A percentile compares a stretch with the other conserved stretches of the same genome.
phyloP scores from a whole-genome alignment of 257 asterid genomes.

The Nicotiana noctiflora region DNA sequence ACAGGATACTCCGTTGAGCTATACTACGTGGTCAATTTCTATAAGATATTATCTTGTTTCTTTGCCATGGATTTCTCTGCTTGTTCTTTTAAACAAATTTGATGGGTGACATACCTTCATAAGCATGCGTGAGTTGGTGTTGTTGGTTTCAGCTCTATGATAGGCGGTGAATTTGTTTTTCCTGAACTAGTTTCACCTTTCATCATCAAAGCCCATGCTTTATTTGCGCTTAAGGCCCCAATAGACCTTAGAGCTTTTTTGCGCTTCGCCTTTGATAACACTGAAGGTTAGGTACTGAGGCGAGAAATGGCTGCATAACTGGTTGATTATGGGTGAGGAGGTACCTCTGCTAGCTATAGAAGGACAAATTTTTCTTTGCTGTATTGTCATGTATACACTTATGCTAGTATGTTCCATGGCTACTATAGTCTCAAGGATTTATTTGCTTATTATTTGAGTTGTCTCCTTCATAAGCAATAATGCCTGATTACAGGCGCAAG shows the following conservation, averaged over 20 bases:
- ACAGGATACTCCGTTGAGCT: too few species aligned
- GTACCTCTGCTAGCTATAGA: slow-evolving; percentile 3
- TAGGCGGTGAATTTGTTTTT: not conserved
- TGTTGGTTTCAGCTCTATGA: not conserved
- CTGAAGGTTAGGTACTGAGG: not conserved
- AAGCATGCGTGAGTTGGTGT: not conserved
- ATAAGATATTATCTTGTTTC: too few species aligned
- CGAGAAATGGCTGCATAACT: not conserved
- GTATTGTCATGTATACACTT: not conserved
- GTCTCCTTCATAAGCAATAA: too few species aligned
- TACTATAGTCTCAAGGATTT: not conserved
- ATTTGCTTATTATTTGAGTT: too few species aligned
- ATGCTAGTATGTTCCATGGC: slow-evolving; percentile 2
- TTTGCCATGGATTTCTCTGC: too few species aligned
- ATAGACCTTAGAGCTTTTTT: too few species aligned
- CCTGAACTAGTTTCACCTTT: not conserved
- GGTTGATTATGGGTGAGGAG: not conserved
- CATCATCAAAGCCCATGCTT: too few species aligned
- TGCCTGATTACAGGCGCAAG: too few species aligned
- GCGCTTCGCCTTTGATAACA: too few species aligned
- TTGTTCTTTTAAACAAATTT: too few species aligned
- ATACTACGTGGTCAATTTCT: too few species aligned
- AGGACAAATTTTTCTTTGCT: not conserved
- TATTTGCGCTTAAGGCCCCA: too few species aligned
- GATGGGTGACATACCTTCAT: not conserved